These are phyloP conservation scores for Elongisporangium prolatum DNA, from an alignment of 352 stramenopile genomes.

Conservation along the genomic window DNA sequence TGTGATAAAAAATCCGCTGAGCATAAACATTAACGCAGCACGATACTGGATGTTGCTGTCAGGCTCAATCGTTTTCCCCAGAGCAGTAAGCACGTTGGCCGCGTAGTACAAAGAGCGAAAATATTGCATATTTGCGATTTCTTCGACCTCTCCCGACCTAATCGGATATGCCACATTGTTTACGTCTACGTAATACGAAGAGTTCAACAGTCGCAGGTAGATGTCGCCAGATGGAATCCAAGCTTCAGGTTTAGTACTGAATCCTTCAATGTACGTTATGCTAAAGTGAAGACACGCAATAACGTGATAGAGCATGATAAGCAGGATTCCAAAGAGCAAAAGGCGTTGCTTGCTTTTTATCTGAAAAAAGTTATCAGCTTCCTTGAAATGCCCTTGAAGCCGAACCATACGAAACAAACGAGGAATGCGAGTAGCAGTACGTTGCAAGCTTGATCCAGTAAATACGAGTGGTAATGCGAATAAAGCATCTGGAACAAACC, in stretches of 20 bases:
- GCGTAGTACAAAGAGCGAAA: slow-evolving; percentile 65
- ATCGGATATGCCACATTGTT: slow-evolving; percentile 15
- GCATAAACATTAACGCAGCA: slow-evolving; percentile 53
- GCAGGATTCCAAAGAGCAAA: slow-evolving; percentile 39
- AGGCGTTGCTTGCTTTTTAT: slow-evolving; percentile 43
- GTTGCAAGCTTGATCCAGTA: slow-evolving; percentile 11
- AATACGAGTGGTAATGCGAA: slow-evolving; percentile 41
- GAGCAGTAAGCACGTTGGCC: slow-evolving; percentile 44
- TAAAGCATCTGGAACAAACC: slow-evolving; percentile 35
- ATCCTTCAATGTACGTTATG: slow-evolving; percentile 53
- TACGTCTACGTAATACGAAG: slow-evolving; percentile 20
- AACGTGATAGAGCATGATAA: slow-evolving; percentile 55
- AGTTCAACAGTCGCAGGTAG: slow-evolving; percentile 28
- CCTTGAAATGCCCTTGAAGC: slow-evolving; percentile 27
- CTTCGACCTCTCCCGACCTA: slow-evolving; percentile 14
- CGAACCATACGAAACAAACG: slow-evolving; percentile 35
- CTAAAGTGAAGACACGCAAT: slow-evolving; percentile 61
- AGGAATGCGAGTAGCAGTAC: slow-evolving; percentile 21
- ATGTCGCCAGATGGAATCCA: slow-evolving; percentile 56
- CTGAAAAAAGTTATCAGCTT: slow-evolving; percentile 41
- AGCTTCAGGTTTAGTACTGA: slow-evolving; percentile 24
- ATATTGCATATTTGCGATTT: slow-evolving; percentile 39
- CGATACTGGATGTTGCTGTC: slow-evolving; percentile 44
- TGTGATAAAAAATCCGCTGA: slow-evolving; percentile 72
- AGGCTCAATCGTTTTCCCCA: slow-evolving; percentile 47